phyloP scores from a whole-genome alignment of 352 stramenopile genomes.

The Pythium phragmiticola region DNA sequence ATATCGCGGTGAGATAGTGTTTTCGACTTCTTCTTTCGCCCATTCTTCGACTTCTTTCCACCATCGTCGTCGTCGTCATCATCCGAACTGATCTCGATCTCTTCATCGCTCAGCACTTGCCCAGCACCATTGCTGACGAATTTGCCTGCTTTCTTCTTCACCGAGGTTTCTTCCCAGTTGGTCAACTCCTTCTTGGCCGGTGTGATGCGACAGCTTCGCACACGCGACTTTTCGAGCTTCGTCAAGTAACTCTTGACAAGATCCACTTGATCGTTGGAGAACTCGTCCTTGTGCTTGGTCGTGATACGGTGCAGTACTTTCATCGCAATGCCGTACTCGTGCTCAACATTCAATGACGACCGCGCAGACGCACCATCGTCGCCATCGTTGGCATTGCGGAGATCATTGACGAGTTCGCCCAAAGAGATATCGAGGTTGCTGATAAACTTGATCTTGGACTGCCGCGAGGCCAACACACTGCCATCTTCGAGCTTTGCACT shows the following conservation, averaged over 20 bases:
- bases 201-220: conserved; percentile 66
- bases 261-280: conserved; percentile 81
- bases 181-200: conserved; percentile 33
- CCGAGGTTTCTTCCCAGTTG: conserved; percentile 10
- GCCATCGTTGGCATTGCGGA: conserved; percentile 40
- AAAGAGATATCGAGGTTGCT: conserved; percentile 84
- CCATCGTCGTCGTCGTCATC: conserved; percentile 35
- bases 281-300: conserved; percentile 77
- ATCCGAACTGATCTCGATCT: conserved; percentile 50
- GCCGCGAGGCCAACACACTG: conserved; percentile 70
- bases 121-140: not conserved
- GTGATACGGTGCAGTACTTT: conserved; percentile 77
- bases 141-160: conserved; percentile 34
- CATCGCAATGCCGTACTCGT: conserved; percentile 88
- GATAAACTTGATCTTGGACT: conserved; percentile 90
- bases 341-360: conserved; percentile 57
- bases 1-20: conserved; percentile 5
- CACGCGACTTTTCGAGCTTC: conserved; percentile 81
- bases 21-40: conserved; percentile 34
- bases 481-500: conserved; percentile 87
- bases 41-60: conserved; percentile 5
- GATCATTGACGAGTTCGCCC: conserved; percentile 61
- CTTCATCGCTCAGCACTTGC: conserved; percentile 26
- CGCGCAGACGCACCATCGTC: conserved; percentile 37
- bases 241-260: conserved; percentile 69